phyloP scores from a whole-genome alignment of 75 land plant species.

The Gnetum montanum region DNA sequence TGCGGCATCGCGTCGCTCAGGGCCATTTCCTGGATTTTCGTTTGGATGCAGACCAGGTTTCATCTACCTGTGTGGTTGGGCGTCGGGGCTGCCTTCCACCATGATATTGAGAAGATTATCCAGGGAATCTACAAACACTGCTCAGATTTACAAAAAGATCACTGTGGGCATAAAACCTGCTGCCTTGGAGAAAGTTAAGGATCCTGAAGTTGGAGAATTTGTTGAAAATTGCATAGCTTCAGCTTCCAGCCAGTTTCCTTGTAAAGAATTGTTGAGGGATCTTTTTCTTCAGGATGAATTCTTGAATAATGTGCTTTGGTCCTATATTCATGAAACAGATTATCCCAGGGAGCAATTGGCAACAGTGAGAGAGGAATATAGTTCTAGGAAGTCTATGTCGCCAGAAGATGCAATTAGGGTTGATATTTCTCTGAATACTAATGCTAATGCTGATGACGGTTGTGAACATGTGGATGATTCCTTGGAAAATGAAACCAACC shows the following conservation, averaged over 20 bases:
- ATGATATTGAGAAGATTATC: conserved; percentile 54
- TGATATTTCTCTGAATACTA: background rate
- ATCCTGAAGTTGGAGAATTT: conserved; percentile 50
- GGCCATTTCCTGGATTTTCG: too few species aligned
- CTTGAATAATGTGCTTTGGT: too few species aligned
- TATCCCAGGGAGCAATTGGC: background rate
- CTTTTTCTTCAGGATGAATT: conserved; percentile 83
- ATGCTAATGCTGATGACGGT: background rate
- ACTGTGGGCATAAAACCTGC: conserved; percentile 77
- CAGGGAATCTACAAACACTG: conserved; percentile 52
- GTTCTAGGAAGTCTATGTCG: background rate
- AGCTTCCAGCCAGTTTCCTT: conserved; percentile 52
- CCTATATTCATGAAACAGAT: background rate
- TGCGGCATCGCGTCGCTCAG: too few species aligned
- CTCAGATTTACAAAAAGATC: conserved; percentile 60
- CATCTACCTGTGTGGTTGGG: too few species aligned
- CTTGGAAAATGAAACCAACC: background rate
- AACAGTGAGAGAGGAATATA: background rate
- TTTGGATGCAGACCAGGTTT: too few species aligned
- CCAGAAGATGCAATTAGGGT: too few species aligned
- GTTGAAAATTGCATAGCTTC: conserved; percentile 72
- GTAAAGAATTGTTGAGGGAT: conserved; percentile 73
- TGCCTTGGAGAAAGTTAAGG: conserved; percentile 55
- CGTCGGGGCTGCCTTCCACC: too few species aligned
- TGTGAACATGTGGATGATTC: conserved; percentile 3